Base-by-base conservation (phyloP, 306 rosid genomes). In the Lathyrus oleraceus region DNA sequence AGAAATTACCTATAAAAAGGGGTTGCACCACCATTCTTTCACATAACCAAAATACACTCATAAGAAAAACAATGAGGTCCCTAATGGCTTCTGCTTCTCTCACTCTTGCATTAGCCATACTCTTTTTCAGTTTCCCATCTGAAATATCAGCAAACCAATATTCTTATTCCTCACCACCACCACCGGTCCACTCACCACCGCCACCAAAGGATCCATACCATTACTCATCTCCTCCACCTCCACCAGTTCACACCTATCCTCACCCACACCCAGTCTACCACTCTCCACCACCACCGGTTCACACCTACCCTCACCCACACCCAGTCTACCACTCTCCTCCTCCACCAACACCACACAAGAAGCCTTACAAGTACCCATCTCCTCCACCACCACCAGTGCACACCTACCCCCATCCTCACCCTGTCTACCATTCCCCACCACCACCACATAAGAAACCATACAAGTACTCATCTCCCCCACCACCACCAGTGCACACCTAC, bases 1-100 rank as follows among this genome's bases (percentile, higher is more conserved):
- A 57, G 44, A 73, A 68, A 21, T 10, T 40, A 53, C 19, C 72
- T 79, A 79, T 79, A 79, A 79, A 79, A 68, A 5, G 57, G 72
- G 51, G 67, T 5, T 57, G 39, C 56, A 30, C 9, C 15, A 13
- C 38, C 69, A 59, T 7, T 14, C 1, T 32, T 64, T 5, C 1
- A 21, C 75, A 78, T 3, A 67, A 68, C 67, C 72, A 40, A 60
- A 69, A 43, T 82, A 76, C 63, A 28, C 1, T 61, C 27, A 3
- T 10, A 19, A 52, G 23, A 2, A 58, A 81, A 35, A 75, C 39
- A 76, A 88, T 86, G 95, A 77, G 91, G 79, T 76, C 85, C n/a
- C n/a, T n/a, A 12, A 15, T 78, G 77, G 59, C 81, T 74, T 69
- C 70, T 14, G 48, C 85, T 48, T 57, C 81, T 16, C 16, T 88